Conservation (phyloP, 352 stramenopile genomes). For the Phytophthora ohioensis region DNA sequence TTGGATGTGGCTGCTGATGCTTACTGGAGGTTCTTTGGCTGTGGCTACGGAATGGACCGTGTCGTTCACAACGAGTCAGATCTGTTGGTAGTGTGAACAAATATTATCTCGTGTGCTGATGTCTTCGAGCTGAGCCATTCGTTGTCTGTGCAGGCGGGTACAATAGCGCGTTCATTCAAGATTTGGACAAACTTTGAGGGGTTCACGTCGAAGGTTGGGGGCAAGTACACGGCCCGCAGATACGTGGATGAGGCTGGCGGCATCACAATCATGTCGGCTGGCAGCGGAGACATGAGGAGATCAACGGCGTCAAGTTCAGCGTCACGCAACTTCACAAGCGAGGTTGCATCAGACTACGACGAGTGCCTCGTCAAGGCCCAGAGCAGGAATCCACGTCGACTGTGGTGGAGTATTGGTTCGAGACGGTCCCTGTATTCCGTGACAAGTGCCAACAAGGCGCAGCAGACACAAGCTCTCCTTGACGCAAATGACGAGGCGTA, state of each 20-base stretch:
- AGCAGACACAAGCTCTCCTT: slow-evolving; percentile 31
- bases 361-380: slow-evolving; percentile 9
- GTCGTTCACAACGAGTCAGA: not conserved
- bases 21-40: slow-evolving; percentile 33
- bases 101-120: too few relatives aligned
- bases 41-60: slow-evolving; percentile 6
- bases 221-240: slow-evolving; percentile 23
- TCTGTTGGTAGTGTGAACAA: slow-evolving; percentile 10
- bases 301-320: slow-evolving; percentile 12
- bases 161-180: slow-evolving; percentile 16
- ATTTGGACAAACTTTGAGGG: slow-evolving; percentile 21
- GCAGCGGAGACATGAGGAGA: slow-evolving; percentile 20
- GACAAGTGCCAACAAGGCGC: slow-evolving; percentile 49
- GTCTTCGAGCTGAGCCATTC: not conserved
- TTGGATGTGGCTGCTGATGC: slow-evolving; percentile 25
- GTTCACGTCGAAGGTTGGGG: slow-evolving; percentile 4
- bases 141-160: slow-evolving; percentile 8
- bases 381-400: slow-evolving; percentile 29
- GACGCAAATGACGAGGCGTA: slow-evolving; percentile 27
- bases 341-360: slow-evolving; percentile 31
- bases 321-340: slow-evolving; percentile 25
- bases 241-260: slow-evolving; percentile 14
- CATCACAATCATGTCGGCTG: not conserved
- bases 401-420: slow-evolving; percentile 52
- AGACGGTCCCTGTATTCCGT: slow-evolving; percentile 53